phyloP scores from a whole-genome alignment of 2,329 filamentous ascomycete species.

The Fusarium secorum region DNA sequence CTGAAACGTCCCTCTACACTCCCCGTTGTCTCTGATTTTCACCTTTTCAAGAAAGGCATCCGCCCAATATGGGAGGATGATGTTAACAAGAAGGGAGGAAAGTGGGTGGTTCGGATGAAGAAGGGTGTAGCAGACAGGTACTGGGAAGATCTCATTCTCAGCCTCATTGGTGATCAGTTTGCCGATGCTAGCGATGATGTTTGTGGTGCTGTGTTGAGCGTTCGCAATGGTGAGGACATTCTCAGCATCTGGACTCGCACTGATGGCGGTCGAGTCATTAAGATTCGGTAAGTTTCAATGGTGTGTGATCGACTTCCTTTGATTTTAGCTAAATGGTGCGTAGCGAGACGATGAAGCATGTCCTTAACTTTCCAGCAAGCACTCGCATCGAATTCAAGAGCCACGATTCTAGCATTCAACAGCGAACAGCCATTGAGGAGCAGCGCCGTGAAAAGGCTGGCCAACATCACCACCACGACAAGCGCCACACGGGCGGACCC shows the following conservation, averaged over 20 bases:
- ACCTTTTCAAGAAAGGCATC: slow-evolving; percentile 96
- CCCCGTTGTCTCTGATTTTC: slow-evolving; percentile 94
- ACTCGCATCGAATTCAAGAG: slow-evolving; percentile 95
- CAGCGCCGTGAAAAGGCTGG: slow-evolving; percentile 83
- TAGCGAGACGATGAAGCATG: slow-evolving; percentile 92
- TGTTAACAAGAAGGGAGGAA: slow-evolving; percentile 93
- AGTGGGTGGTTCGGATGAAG: slow-evolving; percentile 96
- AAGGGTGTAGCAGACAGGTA: slow-evolving; percentile 97
- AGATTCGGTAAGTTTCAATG: slow-evolving; percentile 80
- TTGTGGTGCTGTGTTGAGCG: slow-evolving; percentile 92
- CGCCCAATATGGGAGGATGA: slow-evolving; percentile 99
- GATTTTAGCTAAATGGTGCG: slow-evolving; percentile 30
- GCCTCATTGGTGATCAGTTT: slow-evolving; percentile 93
- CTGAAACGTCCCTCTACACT: slow-evolving; percentile 87
- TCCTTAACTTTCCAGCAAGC: slow-evolving; percentile 84
- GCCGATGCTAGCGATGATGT: slow-evolving; percentile 91
- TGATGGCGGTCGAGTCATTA: slow-evolving; percentile 91
- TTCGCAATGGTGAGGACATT: slow-evolving; percentile 95
- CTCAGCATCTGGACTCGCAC: slow-evolving; percentile 97
- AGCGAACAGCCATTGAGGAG: slow-evolving; percentile 89
- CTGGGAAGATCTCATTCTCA: slow-evolving; percentile 93
- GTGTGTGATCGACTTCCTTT: neutral
- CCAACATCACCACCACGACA: slow-evolving; percentile 55
- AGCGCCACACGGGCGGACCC: slow-evolving; percentile 45
- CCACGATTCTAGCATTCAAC: slow-evolving; percentile 94